phyloP scores from a whole-genome alignment of 768 basidiomycete species.

The Suillus subaureus region DNA sequence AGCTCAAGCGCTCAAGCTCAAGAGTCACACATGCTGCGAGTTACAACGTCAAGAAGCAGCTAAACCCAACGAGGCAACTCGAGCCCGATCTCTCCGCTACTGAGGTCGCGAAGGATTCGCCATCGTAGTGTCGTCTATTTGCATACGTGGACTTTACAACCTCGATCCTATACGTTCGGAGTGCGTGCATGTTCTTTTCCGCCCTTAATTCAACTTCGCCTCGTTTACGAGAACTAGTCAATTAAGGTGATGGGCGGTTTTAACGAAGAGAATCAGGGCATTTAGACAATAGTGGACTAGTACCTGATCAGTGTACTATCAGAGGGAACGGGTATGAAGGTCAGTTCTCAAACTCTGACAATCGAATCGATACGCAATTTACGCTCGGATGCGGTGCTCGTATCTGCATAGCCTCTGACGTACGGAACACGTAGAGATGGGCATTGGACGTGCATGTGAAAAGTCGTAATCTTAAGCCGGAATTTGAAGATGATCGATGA shows the following conservation, averaged over 20 bases:
- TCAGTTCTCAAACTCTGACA: background rate
- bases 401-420: background rate
- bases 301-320: background rate
- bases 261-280: background rate
- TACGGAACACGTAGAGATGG: background rate
- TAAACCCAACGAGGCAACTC: background rate
- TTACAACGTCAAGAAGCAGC: background rate
- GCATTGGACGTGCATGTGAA: background rate
- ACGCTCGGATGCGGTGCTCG: background rate
- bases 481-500: background rate
- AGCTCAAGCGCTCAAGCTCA: too few relatives aligned
- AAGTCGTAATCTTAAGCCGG: background rate
- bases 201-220: background rate
- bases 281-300: background rate
- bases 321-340: background rate
- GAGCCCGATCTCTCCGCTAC: background rate
- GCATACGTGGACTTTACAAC: background rate
- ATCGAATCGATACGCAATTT: background rate
- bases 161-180: constrained; percentile 1
- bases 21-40: background rate
- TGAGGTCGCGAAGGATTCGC: background rate
- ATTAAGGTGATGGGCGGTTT: background rate
- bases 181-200: background rate
- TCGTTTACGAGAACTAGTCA: background rate
- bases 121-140: background rate